A percentile compares a stretch with the other conserved stretches of the same genome.
phyloP scores from a whole-genome alignment of 345 rosid species.

The Eucalyptus sp. region DNA sequence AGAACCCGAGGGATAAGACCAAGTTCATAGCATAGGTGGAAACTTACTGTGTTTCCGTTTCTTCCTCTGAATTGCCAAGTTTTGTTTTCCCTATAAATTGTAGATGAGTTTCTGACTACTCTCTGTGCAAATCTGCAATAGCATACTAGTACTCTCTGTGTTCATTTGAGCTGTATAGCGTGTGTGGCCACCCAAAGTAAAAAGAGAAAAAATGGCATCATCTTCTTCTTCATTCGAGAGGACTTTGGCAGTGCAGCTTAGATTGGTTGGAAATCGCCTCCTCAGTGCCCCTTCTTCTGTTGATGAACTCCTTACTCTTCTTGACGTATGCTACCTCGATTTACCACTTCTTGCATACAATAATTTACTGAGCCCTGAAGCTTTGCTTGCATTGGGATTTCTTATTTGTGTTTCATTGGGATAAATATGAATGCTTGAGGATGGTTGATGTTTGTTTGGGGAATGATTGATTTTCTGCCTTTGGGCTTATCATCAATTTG shows the following conservation, averaged over 20 bases:
- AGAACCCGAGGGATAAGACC: not conserved
- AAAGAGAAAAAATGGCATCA: constrained; percentile 27
- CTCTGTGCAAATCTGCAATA: not conserved
- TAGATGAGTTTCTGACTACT: not conserved
- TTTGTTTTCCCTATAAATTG: not conserved
- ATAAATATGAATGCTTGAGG: not conserved
- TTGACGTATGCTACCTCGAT: constrained; percentile 29
- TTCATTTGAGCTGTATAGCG: constrained; percentile 7
- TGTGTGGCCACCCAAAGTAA: not conserved
- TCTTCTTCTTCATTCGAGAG: constrained; percentile 2
- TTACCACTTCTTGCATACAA: not conserved
- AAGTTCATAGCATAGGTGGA: not conserved
- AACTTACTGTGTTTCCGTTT: not conserved
- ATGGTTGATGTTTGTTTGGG: not conserved
- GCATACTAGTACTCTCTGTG: not conserved
- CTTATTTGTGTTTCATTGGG: not conserved
- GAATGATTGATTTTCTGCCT: not conserved
- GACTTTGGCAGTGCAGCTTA: constrained; percentile 22
- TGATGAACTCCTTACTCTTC: constrained; percentile 33
- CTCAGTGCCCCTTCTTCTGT: constrained; percentile 33
- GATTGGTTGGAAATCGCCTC: constrained; percentile 46
- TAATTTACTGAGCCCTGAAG: not conserved
- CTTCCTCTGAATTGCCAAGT: not conserved
- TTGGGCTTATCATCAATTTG: not conserved
- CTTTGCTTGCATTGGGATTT: not conserved